Evolutionary conservation across 2,329 filamentous ascomycete species (phyloP).

Genomic region (Clonostachys byssicola): DNA sequence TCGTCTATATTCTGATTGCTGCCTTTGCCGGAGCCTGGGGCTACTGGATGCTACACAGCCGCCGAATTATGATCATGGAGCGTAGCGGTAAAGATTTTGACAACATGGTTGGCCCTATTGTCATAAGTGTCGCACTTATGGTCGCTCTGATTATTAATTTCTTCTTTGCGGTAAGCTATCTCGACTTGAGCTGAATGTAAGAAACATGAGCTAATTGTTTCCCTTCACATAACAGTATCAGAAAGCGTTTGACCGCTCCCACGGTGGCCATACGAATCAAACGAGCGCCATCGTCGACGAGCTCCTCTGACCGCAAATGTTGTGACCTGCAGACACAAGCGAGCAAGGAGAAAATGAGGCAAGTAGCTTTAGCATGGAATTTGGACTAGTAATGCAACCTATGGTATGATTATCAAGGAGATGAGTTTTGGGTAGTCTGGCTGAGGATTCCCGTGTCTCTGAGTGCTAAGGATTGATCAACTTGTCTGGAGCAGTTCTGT

Average conservation of each 20-base stretch:
- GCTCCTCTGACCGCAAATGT: slow-evolving; percentile 11
- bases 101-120: slow-evolving; percentile 76
- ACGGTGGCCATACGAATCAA: slow-evolving; percentile 4
- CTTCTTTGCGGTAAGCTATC: slow-evolving; percentile 69
- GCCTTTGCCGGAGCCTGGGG: slow-evolving; percentile 85
- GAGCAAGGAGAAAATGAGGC: too few relatives aligned
- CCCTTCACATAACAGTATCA: slow-evolving; percentile 16
- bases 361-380: too few relatives aligned
- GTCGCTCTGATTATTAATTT: slow-evolving; percentile 83
- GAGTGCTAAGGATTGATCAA: too few relatives aligned
- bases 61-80: slow-evolving; percentile 75
- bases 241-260: slow-evolving; percentile 20
- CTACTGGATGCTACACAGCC: slow-evolving; percentile 73
- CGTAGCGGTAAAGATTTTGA: slow-evolving; percentile 93
- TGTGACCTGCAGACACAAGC: too few relatives aligned
- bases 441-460: too few relatives aligned
- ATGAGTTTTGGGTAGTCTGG: too few relatives aligned
- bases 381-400: too few relatives aligned
- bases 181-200: not conserved
- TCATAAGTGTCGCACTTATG: slow-evolving; percentile 77
- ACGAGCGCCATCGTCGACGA: slow-evolving; percentile 16
- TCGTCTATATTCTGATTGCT: slow-evolving; percentile 78
- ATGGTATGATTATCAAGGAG: too few relatives aligned
- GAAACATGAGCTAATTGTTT: not conserved
- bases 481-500: too few relatives aligned